Evolutionary conservation across 1,284 basidiomycete species (phyloP).

Genomic region (Exobasidium rhododendri): DNA sequence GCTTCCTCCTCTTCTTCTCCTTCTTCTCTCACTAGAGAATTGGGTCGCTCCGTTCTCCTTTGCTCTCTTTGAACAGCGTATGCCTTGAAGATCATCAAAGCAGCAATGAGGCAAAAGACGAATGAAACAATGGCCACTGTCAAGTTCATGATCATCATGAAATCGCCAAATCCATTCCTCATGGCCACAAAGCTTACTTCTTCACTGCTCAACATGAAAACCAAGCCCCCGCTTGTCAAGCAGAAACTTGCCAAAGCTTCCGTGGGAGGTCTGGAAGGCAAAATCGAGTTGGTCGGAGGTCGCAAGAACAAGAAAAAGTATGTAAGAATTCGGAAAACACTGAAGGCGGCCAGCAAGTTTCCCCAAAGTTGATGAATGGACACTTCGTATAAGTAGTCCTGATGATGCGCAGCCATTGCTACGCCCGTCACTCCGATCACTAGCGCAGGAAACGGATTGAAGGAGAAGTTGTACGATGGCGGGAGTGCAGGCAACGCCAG

Average conservation of each 20-base stretch:
- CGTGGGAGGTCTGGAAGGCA: constrained; percentile 89
- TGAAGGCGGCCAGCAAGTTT: constrained; percentile 76
- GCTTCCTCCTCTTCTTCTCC: too few species aligned
- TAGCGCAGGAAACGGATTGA: constrained; percentile 78
- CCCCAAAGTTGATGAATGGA: constrained; percentile 86
- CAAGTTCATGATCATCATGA: constrained; percentile 56
- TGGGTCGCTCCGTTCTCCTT: too few species aligned
- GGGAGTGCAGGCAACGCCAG: constrained; percentile 31
- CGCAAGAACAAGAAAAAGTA: constrained; percentile 92
- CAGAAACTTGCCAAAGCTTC: constrained; percentile 85
- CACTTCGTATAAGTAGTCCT: constrained; percentile 81
- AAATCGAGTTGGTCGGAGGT: constrained; percentile 59
- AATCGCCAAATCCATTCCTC: constrained; percentile 81
- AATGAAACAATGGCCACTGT: constrained; percentile 43
- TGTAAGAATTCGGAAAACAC: constrained; percentile 73
- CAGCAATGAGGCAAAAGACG: constrained; percentile 42
- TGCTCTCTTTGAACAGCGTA: constrained; percentile 37
- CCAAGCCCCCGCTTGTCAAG: constrained; percentile 79
- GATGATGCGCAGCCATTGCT: constrained; percentile 92
- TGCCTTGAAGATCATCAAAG: constrained; percentile 45
- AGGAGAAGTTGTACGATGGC: constrained; percentile 67
- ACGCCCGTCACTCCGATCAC: constrained; percentile 89
- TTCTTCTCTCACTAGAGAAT: too few species aligned
- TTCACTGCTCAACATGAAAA: constrained; percentile 88
- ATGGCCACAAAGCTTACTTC: constrained; percentile 87